These are phyloP conservation scores for Noccaea bulbosa DNA, from an alignment of 345 rosid genomes.

Conservation along the genomic window DNA sequence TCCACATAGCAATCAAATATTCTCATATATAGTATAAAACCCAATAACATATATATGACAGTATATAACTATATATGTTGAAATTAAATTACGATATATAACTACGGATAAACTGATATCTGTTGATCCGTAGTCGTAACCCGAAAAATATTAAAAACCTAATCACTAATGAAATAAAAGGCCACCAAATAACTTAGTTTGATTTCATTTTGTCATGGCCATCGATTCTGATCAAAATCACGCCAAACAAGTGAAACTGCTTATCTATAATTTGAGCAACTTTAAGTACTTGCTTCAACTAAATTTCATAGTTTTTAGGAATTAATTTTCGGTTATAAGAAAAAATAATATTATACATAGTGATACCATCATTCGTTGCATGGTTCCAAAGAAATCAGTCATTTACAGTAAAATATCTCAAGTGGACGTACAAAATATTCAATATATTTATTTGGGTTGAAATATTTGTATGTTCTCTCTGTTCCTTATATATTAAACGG, in stretches of 20 bases:
- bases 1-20: background rate
- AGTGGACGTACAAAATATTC: background rate
- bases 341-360: background rate
- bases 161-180: background rate
- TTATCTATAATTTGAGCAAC: conserved; percentile 9
- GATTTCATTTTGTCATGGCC: conserved; percentile 2
- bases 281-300: background rate
- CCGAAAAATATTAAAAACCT: background rate
- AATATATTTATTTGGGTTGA: no score
- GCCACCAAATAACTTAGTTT: background rate
- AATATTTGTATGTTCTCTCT: no score
- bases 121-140: background rate
- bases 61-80: background rate
- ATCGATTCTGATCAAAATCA: background rate
- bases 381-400: background rate
- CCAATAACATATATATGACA: background rate
- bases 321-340: no score
- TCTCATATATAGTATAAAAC: background rate
- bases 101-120: background rate
- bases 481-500: no score
- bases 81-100: background rate
- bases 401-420: background rate
- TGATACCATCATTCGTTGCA: conserved; percentile 8
- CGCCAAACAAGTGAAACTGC: conserved; percentile 3
- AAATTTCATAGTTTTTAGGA: background rate